Base-by-base conservation (phyloP, 2,329 filamentous ascomycete species). In the Arthrobotrys sphaeroides region DNA sequence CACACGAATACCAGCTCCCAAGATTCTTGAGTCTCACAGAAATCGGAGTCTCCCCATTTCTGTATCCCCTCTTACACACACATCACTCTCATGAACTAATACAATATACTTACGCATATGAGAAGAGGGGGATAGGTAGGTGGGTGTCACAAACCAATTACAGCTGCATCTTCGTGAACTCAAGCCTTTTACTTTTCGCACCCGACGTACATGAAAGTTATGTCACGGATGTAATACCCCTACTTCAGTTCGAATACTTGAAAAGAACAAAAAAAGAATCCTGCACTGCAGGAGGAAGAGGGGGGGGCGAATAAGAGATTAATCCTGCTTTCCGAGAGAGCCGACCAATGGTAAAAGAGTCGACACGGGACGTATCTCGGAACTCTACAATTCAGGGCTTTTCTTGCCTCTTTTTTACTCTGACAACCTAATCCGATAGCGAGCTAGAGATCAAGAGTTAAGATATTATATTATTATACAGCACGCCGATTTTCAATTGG, bases 91-190 rank as follows among this genome's bases (percentile, higher is more conserved):
- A 7, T 33, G 7, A 33, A 33, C 7, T 7, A 40, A n/a, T 40
- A 13, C 5, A 5, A 40, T 4, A 51, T 31, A 38, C 6, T 18
- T 20, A 38, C 5, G 28, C 36, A 22, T 6, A 33, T 31, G 22
- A 7, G 26, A 12, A 13, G 10, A 49, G 22, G 22, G 20, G 20
- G 16, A 33, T 33, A 33, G 5, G 49, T 18, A 18, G 9, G 24
- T 45, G 18, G 69, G 59, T 59, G 13, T 65, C 42, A 53, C 68
- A 43, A 43, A 31, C 69, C 69, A 73, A 73, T 73, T 20, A 47
- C 42, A 42, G 26, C n/a, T 61, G 69, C 69, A 67, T 73, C 38
- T 49, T 26, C 20, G 20, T 67, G 69, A 73, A 73, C 69, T 73
- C 62, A 73, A 73, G 69, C 69, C 67, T 73, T 73, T 60, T 26